Evolutionary conservation across 2,329 filamentous ascomycete species (phyloP), one percentile per base, ranked within the genome.

Genomic region (Ceratocystis harringtonii): DNA sequence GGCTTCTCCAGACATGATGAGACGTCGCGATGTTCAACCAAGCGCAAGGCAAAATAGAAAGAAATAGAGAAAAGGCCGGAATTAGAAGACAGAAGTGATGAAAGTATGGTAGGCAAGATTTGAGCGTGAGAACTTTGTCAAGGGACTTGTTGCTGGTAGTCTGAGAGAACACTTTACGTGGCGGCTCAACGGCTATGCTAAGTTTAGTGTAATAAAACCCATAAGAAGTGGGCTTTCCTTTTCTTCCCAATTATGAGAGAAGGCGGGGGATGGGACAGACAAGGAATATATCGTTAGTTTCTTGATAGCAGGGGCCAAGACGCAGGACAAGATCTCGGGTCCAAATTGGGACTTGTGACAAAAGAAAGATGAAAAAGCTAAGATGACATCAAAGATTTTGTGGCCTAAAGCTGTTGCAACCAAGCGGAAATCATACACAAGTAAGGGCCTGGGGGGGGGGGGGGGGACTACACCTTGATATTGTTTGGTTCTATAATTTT

Each of bases 1-100:
- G 76, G 92, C 92, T 84, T 96, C 92, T 78, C 92, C 92, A 74
- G 92, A 96, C 92, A 96, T 96, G 70, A 61, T 69, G 62, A 62
- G 41, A 32, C 30, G 61, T 61, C 36, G 15, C 22, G 36, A 50
- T n/a, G 28, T n/a, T 28, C 52, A 19, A 63, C 45, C 41, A 22
- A 17, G 55, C 41, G 28, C 17, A 50, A 61, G 48, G 12, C 7
- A 44, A n/a, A 44, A 19, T 32, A 55, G 32, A 62, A 28, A 19
- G 30, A n/a, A 10, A 50, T 60, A 28, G 43, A 63, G 58, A 55
- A 65, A 64, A 63, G 36, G 52, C 10, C 28, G 17, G 36, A 10
- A 36, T 50, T 41, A 58, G 61, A 36, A 22, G n/a, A 12, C 5
- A 19, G 45, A 50, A 19, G 25, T 44, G 22, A 50, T 19, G 15